Base-by-base conservation (phyloP, 345 rosid genomes). In the Pelargonium nanum region DNA sequence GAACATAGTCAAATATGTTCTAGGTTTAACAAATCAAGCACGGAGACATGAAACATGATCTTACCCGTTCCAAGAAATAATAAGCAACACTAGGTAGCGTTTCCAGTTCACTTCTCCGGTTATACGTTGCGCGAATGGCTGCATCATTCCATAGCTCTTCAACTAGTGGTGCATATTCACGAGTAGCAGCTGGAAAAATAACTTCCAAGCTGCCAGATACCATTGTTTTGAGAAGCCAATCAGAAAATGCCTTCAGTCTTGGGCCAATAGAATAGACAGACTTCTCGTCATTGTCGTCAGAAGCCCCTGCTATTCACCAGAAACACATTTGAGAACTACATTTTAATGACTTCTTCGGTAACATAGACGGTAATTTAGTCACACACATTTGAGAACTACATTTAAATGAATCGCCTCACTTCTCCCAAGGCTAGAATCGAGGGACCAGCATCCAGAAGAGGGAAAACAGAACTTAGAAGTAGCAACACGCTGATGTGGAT, bases 151-250 rank as follows among this genome's bases (percentile, higher is more conserved):
- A 90, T 57, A 94, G 69, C 75, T 90, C 97, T 64, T 86, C 99
- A 66, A 88, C 90, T 56, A 90, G 59, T 55, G 99, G 99, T 4
- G 96, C 93, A 64, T 94, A 94, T 81, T 94, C 99, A 61, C 99
- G 96, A 70, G 86, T 81, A 40, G 97, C 95, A 34, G 96, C 97
- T 13, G 97, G 96, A 71, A 94, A 94, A 69, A 94, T 79, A 56
- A 78, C 88, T 55, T 81, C 97, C 54, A 94, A 73, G 62, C 82
- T 86, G 57, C 99, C 99, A 32, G 91, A 75, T 32, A 80, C 95
- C 97, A 94, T 94, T 51, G 83, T 73, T 83, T 90, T 94, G 62
- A 94, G 68, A 62, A 94, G 83, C 99, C 99, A 94, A 65, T 94
- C 97, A 3, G 97, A 83, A 75, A 94, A 94, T 40, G 85, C 75